Conservation (phyloP, 495 filamentous ascomycete species). For the Hypoxylon rickii region DNA sequence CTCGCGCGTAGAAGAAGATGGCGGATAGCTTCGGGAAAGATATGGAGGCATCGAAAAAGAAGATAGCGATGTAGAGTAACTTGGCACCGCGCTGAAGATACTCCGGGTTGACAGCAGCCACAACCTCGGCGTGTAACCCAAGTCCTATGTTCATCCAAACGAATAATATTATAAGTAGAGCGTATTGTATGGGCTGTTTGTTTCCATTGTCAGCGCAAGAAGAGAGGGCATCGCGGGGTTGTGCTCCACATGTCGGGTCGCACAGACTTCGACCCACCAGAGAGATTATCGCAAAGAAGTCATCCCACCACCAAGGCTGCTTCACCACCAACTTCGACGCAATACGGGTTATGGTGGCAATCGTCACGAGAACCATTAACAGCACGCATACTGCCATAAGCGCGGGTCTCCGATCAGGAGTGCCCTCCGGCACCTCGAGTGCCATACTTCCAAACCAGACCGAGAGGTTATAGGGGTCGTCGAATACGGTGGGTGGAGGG, state of each 20-base stretch:
- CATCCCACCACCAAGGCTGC: conserved; percentile 15
- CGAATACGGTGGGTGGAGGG: neutral
- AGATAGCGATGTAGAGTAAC: conserved; percentile 18
- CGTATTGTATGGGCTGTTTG: conserved; percentile 32
- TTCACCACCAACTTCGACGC: conserved; percentile 6
- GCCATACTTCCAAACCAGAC: conserved; percentile 5
- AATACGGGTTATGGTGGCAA: conserved; percentile 1
- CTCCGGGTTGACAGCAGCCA: conserved; percentile 1
- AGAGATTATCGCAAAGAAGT: conserved; percentile 14
- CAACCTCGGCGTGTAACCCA: conserved; percentile 8
- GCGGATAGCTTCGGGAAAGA: conserved; percentile 19
- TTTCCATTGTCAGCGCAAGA: conserved; percentile 1
- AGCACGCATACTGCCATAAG: conserved; percentile 11
- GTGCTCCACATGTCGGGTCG: neutral
- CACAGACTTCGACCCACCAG: conserved; percentile 8
- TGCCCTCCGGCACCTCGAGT: conserved; percentile 14
- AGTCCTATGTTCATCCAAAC: conserved; percentile 10
- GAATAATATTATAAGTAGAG: conserved; percentile 6
- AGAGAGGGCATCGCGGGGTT: neutral
- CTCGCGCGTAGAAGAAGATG: conserved; percentile 23
- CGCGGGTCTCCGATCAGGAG: conserved; percentile 9
- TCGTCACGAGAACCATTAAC: conserved; percentile 5
- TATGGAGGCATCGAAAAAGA: conserved; percentile 17
- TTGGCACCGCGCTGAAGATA: conserved; percentile 10
- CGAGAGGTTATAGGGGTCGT: neutral